phyloP scores from a whole-genome alignment of 805 yeast genomes.

The Metschnikowia gruessii region DNA sequence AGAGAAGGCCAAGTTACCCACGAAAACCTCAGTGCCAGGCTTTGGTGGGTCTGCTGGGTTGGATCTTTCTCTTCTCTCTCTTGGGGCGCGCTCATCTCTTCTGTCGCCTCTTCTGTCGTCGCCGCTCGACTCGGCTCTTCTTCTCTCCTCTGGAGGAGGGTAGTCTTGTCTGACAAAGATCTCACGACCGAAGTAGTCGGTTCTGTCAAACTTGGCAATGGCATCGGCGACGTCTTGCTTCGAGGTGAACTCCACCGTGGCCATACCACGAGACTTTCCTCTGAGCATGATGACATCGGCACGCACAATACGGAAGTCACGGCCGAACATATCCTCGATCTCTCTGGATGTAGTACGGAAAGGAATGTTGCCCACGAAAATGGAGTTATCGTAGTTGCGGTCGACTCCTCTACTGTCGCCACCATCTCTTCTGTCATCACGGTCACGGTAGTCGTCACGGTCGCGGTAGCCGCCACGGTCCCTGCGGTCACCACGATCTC shows the following conservation, averaged over 20 bases:
- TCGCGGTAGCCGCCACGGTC: conserved; percentile 26
- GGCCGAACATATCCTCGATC: conserved; percentile 56
- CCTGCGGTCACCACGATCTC: conserved; percentile 4
- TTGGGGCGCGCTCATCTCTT: conserved; percentile 16
- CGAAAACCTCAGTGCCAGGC: conserved; percentile 60
- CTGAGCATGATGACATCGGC: conserved; percentile 80
- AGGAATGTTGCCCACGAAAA: conserved; percentile 73
- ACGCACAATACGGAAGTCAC: conserved; percentile 51
- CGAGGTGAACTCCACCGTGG: conserved; percentile 77
- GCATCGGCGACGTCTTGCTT: conserved; percentile 69
- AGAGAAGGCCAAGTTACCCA: conserved; percentile 81
- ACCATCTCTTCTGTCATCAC: conserved; percentile 12
- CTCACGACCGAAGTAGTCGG: conserved; percentile 65
- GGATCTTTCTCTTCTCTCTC: conserved; percentile 16
- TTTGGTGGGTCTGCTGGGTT: conserved; percentile 19
- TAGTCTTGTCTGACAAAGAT: conserved; percentile 89
- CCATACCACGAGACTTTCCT: conserved; percentile 87
- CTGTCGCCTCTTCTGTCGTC: conserved; percentile 16
- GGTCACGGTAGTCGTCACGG: conserved; percentile 23
- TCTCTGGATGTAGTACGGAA: conserved; percentile 59
- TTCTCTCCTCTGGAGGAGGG: conserved; percentile 62
- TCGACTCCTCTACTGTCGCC: conserved; percentile 13
- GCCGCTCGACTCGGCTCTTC: conserved; percentile 23
- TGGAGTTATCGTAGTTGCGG: conserved; percentile 59
- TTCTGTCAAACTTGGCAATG: conserved; percentile 64